Conservation (phyloP, 371 early-diverging fungal species). For the Blakeslea trispora region DNA sequence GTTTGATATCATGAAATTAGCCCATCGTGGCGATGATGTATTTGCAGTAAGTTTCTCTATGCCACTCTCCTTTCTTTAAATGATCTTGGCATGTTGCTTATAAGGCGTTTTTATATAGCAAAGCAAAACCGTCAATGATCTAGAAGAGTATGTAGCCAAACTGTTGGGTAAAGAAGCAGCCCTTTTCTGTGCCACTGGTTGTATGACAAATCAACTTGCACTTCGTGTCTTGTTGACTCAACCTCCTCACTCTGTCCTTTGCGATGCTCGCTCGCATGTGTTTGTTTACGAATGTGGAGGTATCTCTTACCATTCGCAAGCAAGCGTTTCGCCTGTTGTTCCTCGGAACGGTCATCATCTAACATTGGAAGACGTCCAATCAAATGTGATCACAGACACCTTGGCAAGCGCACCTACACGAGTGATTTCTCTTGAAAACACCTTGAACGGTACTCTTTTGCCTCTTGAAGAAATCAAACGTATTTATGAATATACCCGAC, state of each 20-base stretch:
- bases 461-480: constrained; percentile 70
- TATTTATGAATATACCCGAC: constrained; percentile 57
- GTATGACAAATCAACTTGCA: constrained; percentile 88
- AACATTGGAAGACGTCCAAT: constrained; percentile 63
- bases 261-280: constrained; percentile 81
- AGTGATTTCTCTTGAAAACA: constrained; percentile 88
- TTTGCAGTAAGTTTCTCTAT: constrained; percentile 51
- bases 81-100: too few species aligned
- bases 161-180: constrained; percentile 79
- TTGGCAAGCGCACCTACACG: constrained; percentile 30
- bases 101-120: too few species aligned
- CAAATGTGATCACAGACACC: constrained; percentile 26
- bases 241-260: constrained; percentile 82
- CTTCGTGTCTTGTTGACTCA: constrained; percentile 71
- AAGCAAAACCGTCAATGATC: constrained; percentile 66
- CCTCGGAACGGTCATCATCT: constrained; percentile 62
- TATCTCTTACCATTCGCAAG: constrained; percentile 78
- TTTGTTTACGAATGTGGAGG: constrained; percentile 81
- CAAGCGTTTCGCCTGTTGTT: constrained; percentile 65
- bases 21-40: constrained; percentile 84
- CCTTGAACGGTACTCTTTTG: constrained; percentile 79
- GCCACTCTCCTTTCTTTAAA: too few species aligned
- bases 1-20: constrained; percentile 72
- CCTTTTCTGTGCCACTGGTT: constrained; percentile 79
- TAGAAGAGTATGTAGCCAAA: constrained; percentile 68